Conservation (phyloP, 2,329 filamentous ascomycete species). For the Pseudogymnoascus sp. region DNA sequence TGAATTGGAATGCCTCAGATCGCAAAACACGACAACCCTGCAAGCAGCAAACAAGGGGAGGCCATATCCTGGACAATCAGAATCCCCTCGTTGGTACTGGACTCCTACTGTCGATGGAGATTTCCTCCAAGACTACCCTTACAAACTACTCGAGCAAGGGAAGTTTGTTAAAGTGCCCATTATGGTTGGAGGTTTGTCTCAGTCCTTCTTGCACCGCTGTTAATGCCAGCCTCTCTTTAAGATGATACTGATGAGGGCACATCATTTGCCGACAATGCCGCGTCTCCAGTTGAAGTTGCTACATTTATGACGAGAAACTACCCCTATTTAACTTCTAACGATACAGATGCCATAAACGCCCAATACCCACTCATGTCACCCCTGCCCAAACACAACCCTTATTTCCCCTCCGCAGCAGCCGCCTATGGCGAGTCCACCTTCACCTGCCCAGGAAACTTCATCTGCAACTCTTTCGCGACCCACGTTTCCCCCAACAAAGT, state of each 20-base stretch:
- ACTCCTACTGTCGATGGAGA: constrained; percentile 36
- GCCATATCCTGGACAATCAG: constrained; percentile 31
- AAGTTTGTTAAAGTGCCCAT: constrained; percentile 34
- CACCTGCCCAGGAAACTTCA: constrained; percentile 37
- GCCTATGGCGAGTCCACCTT: constrained; percentile 42
- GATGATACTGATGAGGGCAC: constrained; percentile 51
- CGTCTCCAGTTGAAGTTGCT: constrained; percentile 27
- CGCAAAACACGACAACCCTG: constrained; percentile 30
- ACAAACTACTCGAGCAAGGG: constrained; percentile 29
- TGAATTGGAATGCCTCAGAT: constrained; percentile 32
- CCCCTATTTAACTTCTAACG: constrained; percentile 26
- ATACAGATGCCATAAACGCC: constrained; percentile 26
- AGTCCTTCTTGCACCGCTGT: not conserved
- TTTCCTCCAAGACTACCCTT: constrained; percentile 34
- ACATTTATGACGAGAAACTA: constrained; percentile 33
- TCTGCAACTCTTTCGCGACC: constrained; percentile 28
- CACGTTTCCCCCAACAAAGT: constrained; percentile 29
- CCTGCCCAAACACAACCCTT: constrained; percentile 27
- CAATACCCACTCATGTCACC: constrained; percentile 26
- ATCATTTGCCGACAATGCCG: constrained; percentile 39
- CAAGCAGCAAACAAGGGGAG: constrained; percentile 31
- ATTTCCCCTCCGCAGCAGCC: constrained; percentile 34
- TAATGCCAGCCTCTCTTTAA: not conserved
- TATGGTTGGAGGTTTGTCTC: constrained; percentile 30
- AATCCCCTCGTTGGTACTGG: constrained; percentile 33